Conservation (phyloP, 2,329 filamentous ascomycete species). For the Drechslerella stenobrocha region DNA sequence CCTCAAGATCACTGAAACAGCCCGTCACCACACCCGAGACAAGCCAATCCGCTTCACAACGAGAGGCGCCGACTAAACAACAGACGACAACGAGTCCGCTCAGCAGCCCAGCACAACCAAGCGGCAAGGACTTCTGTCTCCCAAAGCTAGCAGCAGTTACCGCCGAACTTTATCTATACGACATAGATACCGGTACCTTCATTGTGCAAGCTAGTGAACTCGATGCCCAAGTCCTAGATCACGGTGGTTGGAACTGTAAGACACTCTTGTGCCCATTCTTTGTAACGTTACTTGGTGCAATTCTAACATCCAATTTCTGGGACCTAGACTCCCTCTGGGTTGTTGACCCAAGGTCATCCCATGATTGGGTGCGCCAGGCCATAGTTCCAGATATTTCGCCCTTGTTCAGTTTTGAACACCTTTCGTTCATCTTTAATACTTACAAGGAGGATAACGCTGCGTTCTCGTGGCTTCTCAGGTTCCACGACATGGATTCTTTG, state of each 20-base stretch:
- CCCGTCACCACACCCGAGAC: not conserved
- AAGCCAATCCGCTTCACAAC: not conserved
- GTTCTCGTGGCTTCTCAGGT: constrained; percentile 92
- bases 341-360: constrained; percentile 54
- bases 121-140: constrained; percentile 66
- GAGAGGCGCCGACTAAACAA: constrained; percentile 52
- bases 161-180: constrained; percentile 89
- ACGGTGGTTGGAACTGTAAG: constrained; percentile 78
- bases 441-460: constrained; percentile 81
- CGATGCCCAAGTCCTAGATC: constrained; percentile 77
- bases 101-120: constrained; percentile 34
- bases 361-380: constrained; percentile 79
- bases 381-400: constrained; percentile 92
- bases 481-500: constrained; percentile 77
- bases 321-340: constrained; percentile 20
- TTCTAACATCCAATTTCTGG: not conserved
- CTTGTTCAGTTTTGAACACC: constrained; percentile 97
- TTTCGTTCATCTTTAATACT: constrained; percentile 99
- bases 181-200: constrained; percentile 84
- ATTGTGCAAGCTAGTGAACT: constrained; percentile 75
- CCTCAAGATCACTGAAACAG: not conserved
- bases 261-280: not conserved
- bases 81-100: constrained; percentile 52
- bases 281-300: not conserved
- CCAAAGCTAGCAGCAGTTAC: constrained; percentile 74